Conservation (phyloP, 352 stramenopile species). For the Plasmopara muralis region DNA sequence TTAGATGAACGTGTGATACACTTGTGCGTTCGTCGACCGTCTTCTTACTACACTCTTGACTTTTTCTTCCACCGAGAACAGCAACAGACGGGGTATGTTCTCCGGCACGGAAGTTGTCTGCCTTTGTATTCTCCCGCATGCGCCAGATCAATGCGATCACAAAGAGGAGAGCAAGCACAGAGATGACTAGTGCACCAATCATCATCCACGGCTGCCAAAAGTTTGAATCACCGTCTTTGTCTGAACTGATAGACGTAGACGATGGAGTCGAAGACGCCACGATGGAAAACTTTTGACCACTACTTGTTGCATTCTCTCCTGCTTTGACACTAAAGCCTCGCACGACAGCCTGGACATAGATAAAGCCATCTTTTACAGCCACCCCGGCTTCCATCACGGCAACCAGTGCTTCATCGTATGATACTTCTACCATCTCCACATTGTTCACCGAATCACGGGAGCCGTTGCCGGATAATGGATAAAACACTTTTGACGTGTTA, state of each 20-base stretch:
- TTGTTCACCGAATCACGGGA: slow-evolving; percentile 66
- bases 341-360: slow-evolving; percentile 61
- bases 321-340: slow-evolving; percentile 61
- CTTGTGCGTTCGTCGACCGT: slow-evolving; percentile 11
- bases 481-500: slow-evolving; percentile 46
- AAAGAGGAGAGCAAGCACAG: slow-evolving; percentile 44
- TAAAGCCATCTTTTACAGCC: slow-evolving; percentile 25
- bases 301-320: slow-evolving; percentile 31
- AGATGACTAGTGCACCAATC: slow-evolving; percentile 46
- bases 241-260: slow-evolving; percentile 25
- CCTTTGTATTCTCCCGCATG: slow-evolving; percentile 25
- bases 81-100: slow-evolving; percentile 10
- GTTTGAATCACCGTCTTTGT: neutral
- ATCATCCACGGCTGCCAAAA: slow-evolving; percentile 82
- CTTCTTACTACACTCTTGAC: slow-evolving; percentile 9
- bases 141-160: slow-evolving; percentile 48
- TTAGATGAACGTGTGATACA: slow-evolving; percentile 19
- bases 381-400: slow-evolving; percentile 24
- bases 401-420: slow-evolving; percentile 39
- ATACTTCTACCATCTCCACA: slow-evolving; percentile 71
- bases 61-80: neutral
- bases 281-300: slow-evolving; percentile 59
- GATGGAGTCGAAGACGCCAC: slow-evolving; percentile 69
- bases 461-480: slow-evolving; percentile 53
- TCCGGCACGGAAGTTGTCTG: slow-evolving; percentile 18